Conservation (phyloP, 2,329 filamentous ascomycete genomes). For the Pseudogymnoascus sp. region DNA sequence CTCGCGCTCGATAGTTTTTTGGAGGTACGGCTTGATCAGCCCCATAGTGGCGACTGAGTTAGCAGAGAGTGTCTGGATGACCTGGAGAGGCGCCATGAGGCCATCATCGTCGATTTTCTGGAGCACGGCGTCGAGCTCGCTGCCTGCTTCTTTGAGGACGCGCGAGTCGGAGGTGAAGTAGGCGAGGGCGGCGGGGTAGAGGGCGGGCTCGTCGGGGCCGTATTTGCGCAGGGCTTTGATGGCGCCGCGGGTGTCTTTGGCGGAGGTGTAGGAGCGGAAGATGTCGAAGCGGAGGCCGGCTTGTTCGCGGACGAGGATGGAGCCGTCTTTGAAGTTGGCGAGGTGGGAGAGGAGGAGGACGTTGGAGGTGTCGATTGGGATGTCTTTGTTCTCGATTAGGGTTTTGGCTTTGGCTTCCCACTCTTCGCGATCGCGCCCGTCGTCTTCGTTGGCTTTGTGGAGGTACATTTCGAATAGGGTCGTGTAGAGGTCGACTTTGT, state of each 20-base stretch:
- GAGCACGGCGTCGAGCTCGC: conserved; percentile 74
- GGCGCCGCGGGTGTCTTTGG: conserved; percentile 83
- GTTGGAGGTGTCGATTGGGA: conserved; percentile 89
- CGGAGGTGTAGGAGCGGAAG: conserved; percentile 89
- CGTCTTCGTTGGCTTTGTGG: conserved; percentile 73
- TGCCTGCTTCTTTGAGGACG: conserved; percentile 78
- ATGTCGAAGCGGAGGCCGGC: conserved; percentile 90
- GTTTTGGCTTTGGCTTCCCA: conserved; percentile 91
- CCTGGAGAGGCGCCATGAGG: conserved; percentile 91
- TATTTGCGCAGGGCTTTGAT: conserved; percentile 89
- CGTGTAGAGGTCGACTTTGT: conserved; percentile 83
- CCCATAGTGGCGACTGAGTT: conserved; percentile 91
- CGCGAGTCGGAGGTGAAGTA: conserved; percentile 84
- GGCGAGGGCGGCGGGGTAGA: conserved; percentile 85
- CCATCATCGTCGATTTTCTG: conserved; percentile 83
- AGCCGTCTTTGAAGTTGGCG: conserved; percentile 83
- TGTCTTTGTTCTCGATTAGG: conserved; percentile 72
- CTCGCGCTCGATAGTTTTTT: conserved; percentile 82
- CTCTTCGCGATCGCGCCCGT: conserved; percentile 61
- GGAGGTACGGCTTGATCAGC: conserved; percentile 89
- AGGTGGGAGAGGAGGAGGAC: conserved; percentile 88
- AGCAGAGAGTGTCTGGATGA: conserved; percentile 80
- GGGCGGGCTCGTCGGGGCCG: conserved; percentile 78
- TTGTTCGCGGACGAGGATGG: conserved; percentile 86
- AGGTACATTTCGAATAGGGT: conserved; percentile 98